Percentiles rank a stretch among this genome's conserved stretches.
Conservation (phyloP, 257 asterid genomes). For the Solanum dulcamara region DNA sequence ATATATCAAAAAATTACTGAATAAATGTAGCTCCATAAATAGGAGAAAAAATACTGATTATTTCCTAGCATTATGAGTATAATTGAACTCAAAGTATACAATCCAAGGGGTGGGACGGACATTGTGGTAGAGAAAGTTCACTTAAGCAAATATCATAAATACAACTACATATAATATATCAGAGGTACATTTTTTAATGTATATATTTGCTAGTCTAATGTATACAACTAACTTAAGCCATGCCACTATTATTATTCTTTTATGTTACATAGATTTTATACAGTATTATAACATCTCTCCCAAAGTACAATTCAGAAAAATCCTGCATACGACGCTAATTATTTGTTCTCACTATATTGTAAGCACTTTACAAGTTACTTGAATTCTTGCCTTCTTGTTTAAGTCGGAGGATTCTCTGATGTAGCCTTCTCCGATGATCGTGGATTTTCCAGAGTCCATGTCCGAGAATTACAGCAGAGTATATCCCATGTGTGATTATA, state of each 20-base stretch:
- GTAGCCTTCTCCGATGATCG: constrained; percentile 61
- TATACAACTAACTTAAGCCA: background rate
- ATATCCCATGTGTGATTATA: constrained; percentile 79
- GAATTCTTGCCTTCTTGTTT: constrained; percentile 33
- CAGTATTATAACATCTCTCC: background rate
- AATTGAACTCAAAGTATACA: too few species aligned
- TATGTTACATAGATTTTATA: background rate
- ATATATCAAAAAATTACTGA: too few species aligned
- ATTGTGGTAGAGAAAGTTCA: too few species aligned
- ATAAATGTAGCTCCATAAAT: too few species aligned
- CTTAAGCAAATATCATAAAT: too few species aligned
- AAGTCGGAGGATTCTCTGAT: constrained; percentile 70
- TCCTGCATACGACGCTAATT: background rate
- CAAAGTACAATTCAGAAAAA: background rate
- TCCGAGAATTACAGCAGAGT: constrained; percentile 75
- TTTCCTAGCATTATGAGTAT: too few species aligned
- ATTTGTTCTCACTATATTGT: background rate
- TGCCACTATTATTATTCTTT: background rate
- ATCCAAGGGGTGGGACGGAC: too few species aligned
- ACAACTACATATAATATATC: background rate
- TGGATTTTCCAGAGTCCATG: constrained; percentile 94
- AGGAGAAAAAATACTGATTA: too few species aligned
- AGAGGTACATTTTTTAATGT: background rate
- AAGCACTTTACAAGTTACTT: background rate
- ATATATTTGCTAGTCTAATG: background rate